Evolutionary conservation across 2,329 filamentous ascomycete species (phyloP).

Genomic region (Cladosporium cucumerinum): DNA sequence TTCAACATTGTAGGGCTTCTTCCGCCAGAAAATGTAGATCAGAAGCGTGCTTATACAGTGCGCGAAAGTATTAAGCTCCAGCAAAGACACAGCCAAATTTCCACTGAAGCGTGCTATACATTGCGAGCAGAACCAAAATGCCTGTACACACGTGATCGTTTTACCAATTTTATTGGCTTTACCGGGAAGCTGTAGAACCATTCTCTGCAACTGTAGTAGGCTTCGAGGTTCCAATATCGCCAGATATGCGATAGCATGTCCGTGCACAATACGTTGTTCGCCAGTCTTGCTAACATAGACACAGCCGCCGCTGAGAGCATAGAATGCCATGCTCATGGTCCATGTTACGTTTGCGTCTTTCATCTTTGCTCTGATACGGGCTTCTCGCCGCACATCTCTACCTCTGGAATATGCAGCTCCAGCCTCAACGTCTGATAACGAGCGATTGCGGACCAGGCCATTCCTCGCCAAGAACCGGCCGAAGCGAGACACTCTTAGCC

Average conservation of each 20-base stretch:
- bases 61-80: constrained; percentile 25
- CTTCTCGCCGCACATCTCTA: not conserved
- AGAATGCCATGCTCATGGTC: constrained; percentile 2
- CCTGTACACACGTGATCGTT: constrained; percentile 19
- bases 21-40: not conserved
- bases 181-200: constrained; percentile 3
- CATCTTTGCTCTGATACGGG: not conserved
- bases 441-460: not conserved
- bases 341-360: not conserved
- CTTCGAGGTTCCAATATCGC: not conserved
- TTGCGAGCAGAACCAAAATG: constrained; percentile 24
- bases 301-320: not conserved
- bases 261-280: not conserved
- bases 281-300: not conserved
- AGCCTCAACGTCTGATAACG: not conserved
- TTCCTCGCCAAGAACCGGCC: not conserved
- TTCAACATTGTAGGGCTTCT: not conserved
- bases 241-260: not conserved
- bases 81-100: constrained; percentile 20
- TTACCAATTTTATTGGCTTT: constrained; percentile 21
- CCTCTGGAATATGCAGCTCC: not conserved
- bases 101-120: constrained; percentile 19
- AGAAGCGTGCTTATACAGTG: constrained; percentile 24
- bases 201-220: not conserved
- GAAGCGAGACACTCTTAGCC: not conserved